Evolutionary conservation across 768 basidiomycete genomes (phyloP), one percentile per base, ranked within the genome.

Genomic region (Lactifluus rugatus): DNA sequence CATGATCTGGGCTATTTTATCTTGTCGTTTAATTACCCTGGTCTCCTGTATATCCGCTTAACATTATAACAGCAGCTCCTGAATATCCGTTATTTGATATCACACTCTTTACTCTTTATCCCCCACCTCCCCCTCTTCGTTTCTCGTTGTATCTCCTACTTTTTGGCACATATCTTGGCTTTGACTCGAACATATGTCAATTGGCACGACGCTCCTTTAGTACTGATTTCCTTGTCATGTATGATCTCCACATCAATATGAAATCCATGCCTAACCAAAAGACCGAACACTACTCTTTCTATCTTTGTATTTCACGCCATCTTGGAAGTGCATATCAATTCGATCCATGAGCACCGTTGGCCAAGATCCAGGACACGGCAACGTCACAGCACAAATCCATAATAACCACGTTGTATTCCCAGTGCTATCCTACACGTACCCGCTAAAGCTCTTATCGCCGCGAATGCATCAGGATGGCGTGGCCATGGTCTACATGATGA

Each of bases 391-490:
- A 34, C 70, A 73, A 3, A 67, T 72, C 16, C 77, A 83, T 66
- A 83, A 81, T 16, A 70, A 74, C 14, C 77, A 74, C 44, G 83
- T 80, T 3, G 74, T 79, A 42, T 87, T 95, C 67, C 79, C 85
- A 0, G 81, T 89, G 64, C 76, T 93, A 17, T 83, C 84, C 10
- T 87, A 84, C 8, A 77, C 83, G 1, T 96, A 95, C 67, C 93
- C 93, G 9, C 75, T 96, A 65, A 95, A 95, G 69, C 81, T 96
- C 34, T 74, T 94, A 56, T 85, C 92, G 2, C 90, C 92, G 2
- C 77, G 77, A 48, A 71, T 81, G 10, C 62, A 71, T 39, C 71
- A 73, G 39, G 71, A 74, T 31, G 70, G 74, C 5, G 75, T 90
- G 32, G 87, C 81, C 10, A 72, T 89, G 50, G 83, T 82, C 17